Base-by-base conservation (phyloP, 768 basidiomycete genomes). In the Amyloporia xantha region DNA sequence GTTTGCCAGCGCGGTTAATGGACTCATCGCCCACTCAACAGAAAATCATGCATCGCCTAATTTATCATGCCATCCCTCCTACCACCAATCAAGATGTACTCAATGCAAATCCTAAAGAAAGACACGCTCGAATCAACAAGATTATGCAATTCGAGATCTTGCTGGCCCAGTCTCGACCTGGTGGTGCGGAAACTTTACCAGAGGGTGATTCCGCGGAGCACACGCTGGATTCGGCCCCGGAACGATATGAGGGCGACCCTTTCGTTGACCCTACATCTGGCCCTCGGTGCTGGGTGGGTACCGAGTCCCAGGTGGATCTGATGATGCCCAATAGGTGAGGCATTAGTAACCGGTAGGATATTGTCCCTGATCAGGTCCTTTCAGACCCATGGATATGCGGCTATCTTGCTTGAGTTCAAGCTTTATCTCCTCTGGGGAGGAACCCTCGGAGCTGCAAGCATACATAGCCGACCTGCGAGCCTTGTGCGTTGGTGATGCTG, bases 311-410 rank as follows among this genome's bases (percentile, higher is more conserved):
- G 6, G 24, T 81, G 27, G 71, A 81, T 58, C 39, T 83, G 17
- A 67, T 81, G 71, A 64, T 82, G 55, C 81, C 81, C 35, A 74
- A 81, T 57, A 72, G 79, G 82, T 79, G 43, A 50, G 65, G n/a
- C 13, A 26, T 41, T 10, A 17, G n/a, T n/a, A n/a, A n/a, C 33
- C 10, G 11, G n/a, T 5, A 3, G 5, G 13, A 10, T 33, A 7
- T 5, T 47, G 13, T 38, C 45, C 12, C 45, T 47, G 4, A 47
- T 10, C 15, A 28, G 55, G 41, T 38, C 43, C 35, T 12, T 13
- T 45, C 50, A 83, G 81, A 20, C 72, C 78, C 11, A 71, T 81
- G 69, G 83, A 86, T 57, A 56, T 83, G 27, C 78, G 72, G 25
- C 66, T 86, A 46, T 66, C 71, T 24, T 58, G 71, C 20, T 66